A percentile compares a stretch with the other conserved stretches of the same genome.
Evolutionary conservation across 169 alveolate genomes (phyloP).

Genomic region (Nephromyces sp.): DNA sequence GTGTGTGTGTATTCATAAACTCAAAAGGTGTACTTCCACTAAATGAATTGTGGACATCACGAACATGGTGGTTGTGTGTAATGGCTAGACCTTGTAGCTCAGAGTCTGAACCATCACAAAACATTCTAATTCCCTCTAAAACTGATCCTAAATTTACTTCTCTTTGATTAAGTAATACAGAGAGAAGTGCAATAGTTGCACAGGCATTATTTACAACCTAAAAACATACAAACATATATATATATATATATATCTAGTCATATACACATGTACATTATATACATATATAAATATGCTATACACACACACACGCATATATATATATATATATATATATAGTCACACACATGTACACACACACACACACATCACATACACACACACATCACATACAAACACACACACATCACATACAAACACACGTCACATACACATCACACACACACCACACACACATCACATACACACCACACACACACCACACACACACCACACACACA

Average conservation of each 20-base stretch:
- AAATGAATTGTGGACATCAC: constrained; percentile 32
- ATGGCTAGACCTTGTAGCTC: background rate
- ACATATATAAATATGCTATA: background rate
- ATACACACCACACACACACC: no score
- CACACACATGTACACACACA: no score
- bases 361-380: no score
- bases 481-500: no score
- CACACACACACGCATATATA: no score
- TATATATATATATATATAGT: no score
- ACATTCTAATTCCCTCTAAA: background rate
- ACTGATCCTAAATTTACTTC: background rate
- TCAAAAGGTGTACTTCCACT: background rate
- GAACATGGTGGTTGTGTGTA: constrained; percentile 1
- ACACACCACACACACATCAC: no score
- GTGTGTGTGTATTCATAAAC: background rate
- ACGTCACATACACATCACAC: no score
- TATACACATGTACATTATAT: background rate
- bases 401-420: no score
- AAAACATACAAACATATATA: background rate
- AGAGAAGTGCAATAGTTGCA: background rate
- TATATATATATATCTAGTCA: background rate
- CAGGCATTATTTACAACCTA: background rate
- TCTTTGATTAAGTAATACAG: background rate
- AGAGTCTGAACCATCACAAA: background rate
- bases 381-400: no score